Conservation (phyloP, 768 basidiomycete genomes). For the Hericium coralloides region DNA sequence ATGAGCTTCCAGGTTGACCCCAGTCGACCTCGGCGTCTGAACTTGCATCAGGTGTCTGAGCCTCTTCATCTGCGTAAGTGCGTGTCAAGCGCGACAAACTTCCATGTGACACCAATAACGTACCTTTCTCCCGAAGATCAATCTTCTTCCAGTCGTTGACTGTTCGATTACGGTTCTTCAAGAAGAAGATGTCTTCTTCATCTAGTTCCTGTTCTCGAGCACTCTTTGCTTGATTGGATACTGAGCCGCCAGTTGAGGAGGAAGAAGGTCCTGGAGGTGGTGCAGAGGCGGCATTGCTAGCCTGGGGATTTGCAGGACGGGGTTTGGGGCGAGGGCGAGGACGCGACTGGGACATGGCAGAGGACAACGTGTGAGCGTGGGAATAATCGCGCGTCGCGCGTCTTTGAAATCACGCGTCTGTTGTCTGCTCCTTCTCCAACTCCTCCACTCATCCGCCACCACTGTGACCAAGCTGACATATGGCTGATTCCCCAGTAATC, state of each 20-base stretch:
- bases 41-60: slow-evolving; percentile 9
- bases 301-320: slow-evolving; percentile 13
- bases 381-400: neutral
- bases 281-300: neutral
- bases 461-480: slow-evolving; percentile 8
- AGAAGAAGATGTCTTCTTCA: slow-evolving; percentile 63
- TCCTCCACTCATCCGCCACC: too few species aligned
- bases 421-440: neutral
- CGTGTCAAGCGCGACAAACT: neutral
- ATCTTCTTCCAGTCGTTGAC: slow-evolving; percentile 51
- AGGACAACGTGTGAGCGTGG: neutral
- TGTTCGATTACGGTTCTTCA: slow-evolving; percentile 54
- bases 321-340: slow-evolving; percentile 13
- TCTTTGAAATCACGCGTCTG: neutral
- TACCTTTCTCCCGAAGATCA: slow-evolving; percentile 49
- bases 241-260: neutral
- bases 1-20: slow-evolving; percentile 1
- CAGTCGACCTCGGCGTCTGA: slow-evolving; percentile 13
- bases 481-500: slow-evolving; percentile 26
- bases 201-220: slow-evolving; percentile 23
- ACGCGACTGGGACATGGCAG: neutral
- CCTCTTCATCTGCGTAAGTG: slow-evolving; percentile 5
- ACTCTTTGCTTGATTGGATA: slow-evolving; percentile 5
- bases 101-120: slow-evolving; percentile 6
- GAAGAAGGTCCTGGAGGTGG: slow-evolving; percentile 6